phyloP scores from a whole-genome alignment of 768 basidiomycete genomes.

The Phylloporus sp. region DNA sequence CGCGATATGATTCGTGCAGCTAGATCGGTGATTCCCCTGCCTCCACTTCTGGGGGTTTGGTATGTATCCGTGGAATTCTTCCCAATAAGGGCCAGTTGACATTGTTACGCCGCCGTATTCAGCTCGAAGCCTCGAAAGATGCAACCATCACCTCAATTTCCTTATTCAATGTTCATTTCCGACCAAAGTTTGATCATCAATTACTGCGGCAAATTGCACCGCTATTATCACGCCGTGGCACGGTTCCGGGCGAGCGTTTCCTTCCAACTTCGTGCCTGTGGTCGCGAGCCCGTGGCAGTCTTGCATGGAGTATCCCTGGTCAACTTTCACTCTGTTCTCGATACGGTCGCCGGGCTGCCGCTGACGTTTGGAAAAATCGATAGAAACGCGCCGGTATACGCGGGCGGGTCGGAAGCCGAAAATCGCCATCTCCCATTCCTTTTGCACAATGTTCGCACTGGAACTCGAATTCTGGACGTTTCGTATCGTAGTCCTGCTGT shows the following conservation, averaged over 20 bases:
- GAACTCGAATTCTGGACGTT: constrained; percentile 2
- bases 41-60: neutral
- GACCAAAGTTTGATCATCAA: neutral
- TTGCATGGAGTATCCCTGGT: no score
- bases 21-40: neutral
- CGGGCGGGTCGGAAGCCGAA: constrained; percentile 3
- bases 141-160: neutral
- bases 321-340: constrained; percentile 2
- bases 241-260: neutral
- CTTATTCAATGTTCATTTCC: constrained; percentile 11
- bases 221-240: no score
- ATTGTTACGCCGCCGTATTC: neutral
- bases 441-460: constrained; percentile 3
- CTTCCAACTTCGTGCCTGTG: neutral
- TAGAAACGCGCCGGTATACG: neutral
- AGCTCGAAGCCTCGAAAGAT: neutral
- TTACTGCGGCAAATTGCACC: neutral
- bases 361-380: constrained; percentile 1
- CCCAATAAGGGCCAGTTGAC: neutral
- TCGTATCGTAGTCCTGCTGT: constrained; percentile 9
- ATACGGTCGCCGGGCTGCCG: constrained; percentile 2
- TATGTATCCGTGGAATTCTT: neutral
- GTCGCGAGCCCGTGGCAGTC: neutral
- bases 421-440: constrained; percentile 10
- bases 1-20: constrained; percentile 1